A percentile compares a stretch with the other conserved stretches of the same genome.
These are phyloP conservation scores for Trichosanthes truncata DNA, from an alignment of 306 rosid genomes.

Conservation along the genomic window DNA sequence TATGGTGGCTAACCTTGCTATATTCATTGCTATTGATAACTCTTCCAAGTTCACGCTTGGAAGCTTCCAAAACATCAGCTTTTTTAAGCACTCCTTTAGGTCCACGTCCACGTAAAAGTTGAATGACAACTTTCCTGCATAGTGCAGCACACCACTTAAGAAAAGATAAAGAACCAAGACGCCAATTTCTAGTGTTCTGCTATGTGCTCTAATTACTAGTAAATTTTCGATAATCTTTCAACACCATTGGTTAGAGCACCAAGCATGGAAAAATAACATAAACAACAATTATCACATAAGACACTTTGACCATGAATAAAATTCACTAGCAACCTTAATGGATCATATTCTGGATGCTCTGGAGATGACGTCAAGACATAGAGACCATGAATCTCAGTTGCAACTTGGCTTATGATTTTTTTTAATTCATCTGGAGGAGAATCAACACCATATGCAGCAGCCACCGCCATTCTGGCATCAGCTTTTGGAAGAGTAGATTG, in stretches of 20 bases:
- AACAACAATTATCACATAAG: background rate
- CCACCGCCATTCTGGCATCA: slow-evolving; percentile 49
- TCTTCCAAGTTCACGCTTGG: slow-evolving; percentile 46
- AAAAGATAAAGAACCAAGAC: background rate
- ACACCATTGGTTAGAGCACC: background rate
- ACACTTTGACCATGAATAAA: background rate
- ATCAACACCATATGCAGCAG: slow-evolving; percentile 46
- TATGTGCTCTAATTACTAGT: background rate
- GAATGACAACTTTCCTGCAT: slow-evolving; percentile 72
- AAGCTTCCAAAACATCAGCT: slow-evolving; percentile 63
- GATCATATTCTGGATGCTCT: slow-evolving; percentile 50
- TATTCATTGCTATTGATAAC: slow-evolving; percentile 52
- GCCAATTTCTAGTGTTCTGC: background rate
- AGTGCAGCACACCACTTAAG: slow-evolving; percentile 5
- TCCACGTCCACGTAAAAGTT: slow-evolving; percentile 54
- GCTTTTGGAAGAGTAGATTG: slow-evolving; percentile 39
- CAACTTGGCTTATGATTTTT: slow-evolving; percentile 52
- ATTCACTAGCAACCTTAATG: slow-evolving; percentile 45
- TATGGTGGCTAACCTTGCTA: slow-evolving; percentile 43
- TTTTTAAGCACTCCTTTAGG: slow-evolving; percentile 50
- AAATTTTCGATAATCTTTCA: background rate
- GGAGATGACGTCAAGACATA: slow-evolving; percentile 59
- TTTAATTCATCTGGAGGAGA: slow-evolving; percentile 59
- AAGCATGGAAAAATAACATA: background rate
- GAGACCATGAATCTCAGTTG: slow-evolving; percentile 50